These are phyloP conservation scores for Blepharisma stoltei DNA, from an alignment of 73 alveolate species.

Conservation along the genomic window DNA sequence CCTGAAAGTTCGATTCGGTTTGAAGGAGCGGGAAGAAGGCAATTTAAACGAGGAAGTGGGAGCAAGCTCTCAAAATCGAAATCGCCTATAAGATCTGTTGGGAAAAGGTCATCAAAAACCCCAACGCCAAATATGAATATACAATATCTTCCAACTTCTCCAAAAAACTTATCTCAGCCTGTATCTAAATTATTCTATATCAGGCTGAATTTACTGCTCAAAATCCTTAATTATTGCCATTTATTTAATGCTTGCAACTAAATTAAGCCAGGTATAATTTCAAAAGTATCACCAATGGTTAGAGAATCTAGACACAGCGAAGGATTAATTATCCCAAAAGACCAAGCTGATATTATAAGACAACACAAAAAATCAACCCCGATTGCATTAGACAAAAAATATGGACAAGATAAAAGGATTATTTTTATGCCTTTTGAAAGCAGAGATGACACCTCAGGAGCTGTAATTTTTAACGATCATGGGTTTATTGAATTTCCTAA, in stretches of 20 bases:
- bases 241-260: too few species aligned
- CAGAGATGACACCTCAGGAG: constrained; percentile 19
- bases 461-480: neutral
- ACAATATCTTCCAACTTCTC: constrained; percentile 21
- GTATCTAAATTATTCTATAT: neutral
- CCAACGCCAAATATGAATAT: neutral
- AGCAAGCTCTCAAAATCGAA: constrained; percentile 19
- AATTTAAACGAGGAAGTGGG: neutral
- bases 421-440: constrained; percentile 15
- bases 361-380: constrained; percentile 24
- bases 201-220: too few species aligned
- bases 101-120: neutral
- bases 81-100: neutral
- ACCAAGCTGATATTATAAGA: constrained; percentile 21
- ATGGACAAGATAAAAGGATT: neutral
- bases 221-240: too few species aligned
- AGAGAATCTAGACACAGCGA: neutral
- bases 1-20: neutral
- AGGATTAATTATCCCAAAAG: neutral
- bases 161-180: neutral
- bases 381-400: constrained; percentile 4
- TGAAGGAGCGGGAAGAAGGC: neutral
- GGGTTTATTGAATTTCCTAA: constrained; percentile 27
- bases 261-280: too few species aligned
- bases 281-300: neutral